These are phyloP conservation scores for Nannochloropsis gaditana DNA, from an alignment of 108 stramenopile species.

Conservation along the genomic window DNA sequence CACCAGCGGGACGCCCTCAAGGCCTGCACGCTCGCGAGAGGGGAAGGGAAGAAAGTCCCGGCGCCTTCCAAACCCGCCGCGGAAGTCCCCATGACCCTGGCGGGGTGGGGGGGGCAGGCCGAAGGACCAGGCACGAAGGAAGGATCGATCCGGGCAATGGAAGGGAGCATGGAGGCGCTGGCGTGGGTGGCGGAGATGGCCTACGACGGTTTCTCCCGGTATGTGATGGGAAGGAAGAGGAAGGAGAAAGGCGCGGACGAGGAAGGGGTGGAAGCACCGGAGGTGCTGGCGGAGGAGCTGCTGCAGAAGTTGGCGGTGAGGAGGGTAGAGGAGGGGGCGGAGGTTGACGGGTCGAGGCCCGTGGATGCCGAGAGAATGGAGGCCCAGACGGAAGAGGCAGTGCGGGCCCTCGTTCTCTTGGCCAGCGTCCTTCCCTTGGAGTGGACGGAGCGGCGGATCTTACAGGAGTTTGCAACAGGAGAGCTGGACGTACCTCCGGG, in stretches of 20 bases:
- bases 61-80: background rate
- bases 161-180: background rate
- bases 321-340: background rate
- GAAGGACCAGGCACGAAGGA: background rate
- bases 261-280: background rate
- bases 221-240: conserved; percentile 14
- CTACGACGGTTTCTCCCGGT: background rate
- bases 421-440: background rate
- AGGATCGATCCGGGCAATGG: background rate
- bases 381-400: background rate
- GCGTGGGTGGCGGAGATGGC: conserved; percentile 9
- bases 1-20: background rate
- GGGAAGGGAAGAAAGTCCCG: background rate
- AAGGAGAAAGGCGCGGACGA: background rate
- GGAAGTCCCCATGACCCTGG: conserved; percentile 10
- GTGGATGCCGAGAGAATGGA: background rate
- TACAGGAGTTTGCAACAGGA: background rate
- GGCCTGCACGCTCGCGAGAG: background rate
- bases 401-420: background rate
- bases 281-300: background rate
- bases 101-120: background rate
- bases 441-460: background rate
- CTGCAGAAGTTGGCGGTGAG: background rate
- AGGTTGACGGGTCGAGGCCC: background rate
- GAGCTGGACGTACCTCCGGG: background rate